Percentiles rank a stretch among this genome's conserved stretches.
phyloP scores from a whole-genome alignment of 306 rosid genomes.

The Rubus idaeus region DNA sequence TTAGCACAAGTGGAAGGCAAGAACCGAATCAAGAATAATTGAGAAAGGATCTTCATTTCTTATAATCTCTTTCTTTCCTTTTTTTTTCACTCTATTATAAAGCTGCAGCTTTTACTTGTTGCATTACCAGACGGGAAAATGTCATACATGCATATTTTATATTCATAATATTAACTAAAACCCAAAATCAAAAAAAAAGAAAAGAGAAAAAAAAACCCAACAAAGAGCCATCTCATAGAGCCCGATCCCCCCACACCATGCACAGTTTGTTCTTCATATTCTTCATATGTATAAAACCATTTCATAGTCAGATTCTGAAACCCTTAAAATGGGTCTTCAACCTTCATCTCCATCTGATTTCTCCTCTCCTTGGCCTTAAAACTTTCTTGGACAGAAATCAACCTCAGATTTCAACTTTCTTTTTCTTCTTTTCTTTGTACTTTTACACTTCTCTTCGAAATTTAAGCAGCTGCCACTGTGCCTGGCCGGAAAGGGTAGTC shows the following conservation, averaged over 20 bases:
- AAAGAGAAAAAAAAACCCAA: slow-evolving; percentile 5
- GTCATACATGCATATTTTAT: neutral
- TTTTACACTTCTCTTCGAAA: neutral
- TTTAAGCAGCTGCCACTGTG: slow-evolving; percentile 78
- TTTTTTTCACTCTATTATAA: neutral
- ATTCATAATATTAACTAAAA: neutral
- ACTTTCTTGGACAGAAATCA: slow-evolving; percentile 28
- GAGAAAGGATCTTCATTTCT: neutral
- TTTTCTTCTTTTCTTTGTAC: neutral
- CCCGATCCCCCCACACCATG: slow-evolving; percentile 26
- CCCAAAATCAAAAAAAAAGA: neutral
- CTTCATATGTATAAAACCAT: slow-evolving; percentile 13
- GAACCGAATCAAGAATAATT: neutral
- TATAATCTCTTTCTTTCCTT: slow-evolving; percentile 25
- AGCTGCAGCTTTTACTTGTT: slow-evolving; percentile 12
- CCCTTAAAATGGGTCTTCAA: slow-evolving; percentile 22
- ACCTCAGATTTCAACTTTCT: slow-evolving; percentile 6
- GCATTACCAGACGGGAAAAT: slow-evolving; percentile 5
- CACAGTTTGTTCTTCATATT: slow-evolving; percentile 14
- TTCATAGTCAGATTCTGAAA: slow-evolving; percentile 37
- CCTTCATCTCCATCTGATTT: neutral
- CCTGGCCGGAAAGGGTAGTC: slow-evolving; percentile 59
- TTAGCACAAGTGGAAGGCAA: neutral
- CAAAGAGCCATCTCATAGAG: slow-evolving; percentile 47
- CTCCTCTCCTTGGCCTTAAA: slow-evolving; percentile 31